Evolutionary conservation across 495 filamentous ascomycete genomes (phyloP), one percentile per base, ranked within the genome.

Genomic region (Penicillium chermesinum): DNA sequence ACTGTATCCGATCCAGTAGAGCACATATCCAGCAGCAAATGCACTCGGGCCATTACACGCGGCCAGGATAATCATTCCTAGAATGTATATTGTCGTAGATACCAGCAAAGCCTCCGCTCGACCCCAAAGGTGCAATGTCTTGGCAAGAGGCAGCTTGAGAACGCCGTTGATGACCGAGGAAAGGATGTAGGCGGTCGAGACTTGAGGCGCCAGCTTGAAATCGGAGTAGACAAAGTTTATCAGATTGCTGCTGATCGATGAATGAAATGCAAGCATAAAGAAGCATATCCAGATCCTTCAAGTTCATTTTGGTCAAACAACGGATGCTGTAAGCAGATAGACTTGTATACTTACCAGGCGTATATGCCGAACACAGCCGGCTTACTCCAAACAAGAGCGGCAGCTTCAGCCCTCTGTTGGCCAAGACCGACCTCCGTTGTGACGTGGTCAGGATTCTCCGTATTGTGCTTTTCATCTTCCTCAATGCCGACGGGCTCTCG

Each of bases 81-180:
- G 22, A 0, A 67, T 55, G 34, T 66, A 64, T 13, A 76, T 39
- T 1, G 46, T 21, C 0, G 70, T 56, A 32, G 69, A 66, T 37
- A 76, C 42, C 7, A 68, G 69, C 49, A 84, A 79, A 21, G 67
- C 75, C 50, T 78, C 65, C 50, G 76, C 50, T 54, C 80, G 59
- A 34, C 85, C 85, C 75, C 79, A 87, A 19, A 84, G 67, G 57
- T 87, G 83, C 41, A 87, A 62, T 21, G 85, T 71, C 58, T 86
- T 86, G 25, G 82, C 84, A 10, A 85, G 63, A 4, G 84, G 76
- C n/a, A 87, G 67, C 52, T 84, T 83, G n/a, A 78, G 57, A 25
- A 87, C 70, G 38, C 84, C 85, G 44, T 77, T 79, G 46, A 88
- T 76, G 41, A 88, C 78, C 59, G 52, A 67, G 15, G 65, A 49